Conservation (phyloP, 2,329 filamentous ascomycete genomes). For the Paramyrothecium roridum region DNA sequence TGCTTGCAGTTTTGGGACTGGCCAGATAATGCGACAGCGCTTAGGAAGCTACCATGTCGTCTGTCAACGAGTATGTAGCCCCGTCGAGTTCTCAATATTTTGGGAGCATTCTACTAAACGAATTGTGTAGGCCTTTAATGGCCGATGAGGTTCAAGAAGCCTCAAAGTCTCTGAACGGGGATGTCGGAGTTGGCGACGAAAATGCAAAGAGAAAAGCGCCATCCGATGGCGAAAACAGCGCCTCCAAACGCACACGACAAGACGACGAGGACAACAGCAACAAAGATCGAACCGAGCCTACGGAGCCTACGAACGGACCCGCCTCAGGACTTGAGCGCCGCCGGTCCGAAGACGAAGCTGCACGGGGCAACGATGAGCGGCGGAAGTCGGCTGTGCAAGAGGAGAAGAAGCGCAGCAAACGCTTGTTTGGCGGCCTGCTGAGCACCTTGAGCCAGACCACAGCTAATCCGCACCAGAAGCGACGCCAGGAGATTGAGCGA, state of each 20-base stretch:
- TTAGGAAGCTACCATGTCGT: not conserved
- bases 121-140: constrained; percentile 2
- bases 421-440: constrained; percentile 80
- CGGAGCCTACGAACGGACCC: not conserved
- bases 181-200: constrained; percentile 6
- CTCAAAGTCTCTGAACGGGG: constrained; percentile 1
- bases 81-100: not conserved
- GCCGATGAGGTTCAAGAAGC: constrained; percentile 3
- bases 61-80: not conserved
- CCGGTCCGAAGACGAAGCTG: constrained; percentile 5
- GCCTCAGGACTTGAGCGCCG: constrained; percentile 2
- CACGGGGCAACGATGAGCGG: constrained; percentile 13
- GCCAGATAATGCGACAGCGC: not conserved
- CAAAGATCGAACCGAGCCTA: constrained; percentile 4
- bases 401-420: constrained; percentile 80
- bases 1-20: not conserved
- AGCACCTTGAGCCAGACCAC: constrained; percentile 74
- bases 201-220: constrained; percentile 26
- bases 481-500: constrained; percentile 76
- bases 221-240: constrained; percentile 10
- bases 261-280: constrained; percentile 12
- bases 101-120: not conserved
- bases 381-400: constrained; percentile 44
- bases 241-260: constrained; percentile 21
- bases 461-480: constrained; percentile 60